A percentile compares a stretch with the other conserved stretches of the same genome.
Conservation (phyloP, 345 rosid species). For the Abelmoschus esculentus region DNA sequence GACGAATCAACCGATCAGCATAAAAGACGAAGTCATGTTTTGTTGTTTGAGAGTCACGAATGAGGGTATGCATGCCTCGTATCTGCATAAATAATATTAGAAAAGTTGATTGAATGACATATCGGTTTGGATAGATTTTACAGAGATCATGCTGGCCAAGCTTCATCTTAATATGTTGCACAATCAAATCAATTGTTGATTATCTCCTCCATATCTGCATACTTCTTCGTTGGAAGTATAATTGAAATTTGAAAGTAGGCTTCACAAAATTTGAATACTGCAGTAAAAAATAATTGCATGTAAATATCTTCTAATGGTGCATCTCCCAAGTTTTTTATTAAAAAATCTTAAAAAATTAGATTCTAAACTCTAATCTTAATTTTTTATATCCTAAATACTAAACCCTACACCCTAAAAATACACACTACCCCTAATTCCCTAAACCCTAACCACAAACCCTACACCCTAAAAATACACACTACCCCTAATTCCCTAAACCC, state of each 20-base stretch:
- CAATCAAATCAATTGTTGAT: conserved; percentile 95
- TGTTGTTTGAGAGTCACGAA: conserved; percentile 89
- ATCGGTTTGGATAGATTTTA: conserved; percentile 92
- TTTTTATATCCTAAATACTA: too few relatives aligned
- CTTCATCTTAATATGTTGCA: conserved; percentile 92
- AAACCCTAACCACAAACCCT: too few relatives aligned
- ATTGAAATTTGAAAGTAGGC: conserved; percentile 75
- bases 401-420: too few relatives aligned
- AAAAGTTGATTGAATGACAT: conserved; percentile 85
- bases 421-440: too few relatives aligned
- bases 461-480: too few relatives aligned
- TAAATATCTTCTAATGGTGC: too few relatives aligned
- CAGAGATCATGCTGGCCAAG: conserved; percentile 98
- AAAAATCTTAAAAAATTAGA: too few relatives aligned
- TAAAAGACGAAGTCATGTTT: conserved; percentile 95
- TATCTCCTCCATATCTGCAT: conserved; percentile 99
- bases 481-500: too few relatives aligned
- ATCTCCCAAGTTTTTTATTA: too few relatives aligned
- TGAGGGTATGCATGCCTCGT: conserved; percentile 98
- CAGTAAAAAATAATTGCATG: conserved; percentile 24
- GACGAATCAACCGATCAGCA: conserved; percentile 91
- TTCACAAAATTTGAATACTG: conserved; percentile 99
- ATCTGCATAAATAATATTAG: conserved; percentile 48
- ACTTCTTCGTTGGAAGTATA: conserved; percentile 95
- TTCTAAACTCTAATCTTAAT: too few relatives aligned